Evolutionary conservation across 75 land plant species (phyloP), one percentile per base, ranked within the genome.

Genomic region (Selaginella tamariscina): DNA sequence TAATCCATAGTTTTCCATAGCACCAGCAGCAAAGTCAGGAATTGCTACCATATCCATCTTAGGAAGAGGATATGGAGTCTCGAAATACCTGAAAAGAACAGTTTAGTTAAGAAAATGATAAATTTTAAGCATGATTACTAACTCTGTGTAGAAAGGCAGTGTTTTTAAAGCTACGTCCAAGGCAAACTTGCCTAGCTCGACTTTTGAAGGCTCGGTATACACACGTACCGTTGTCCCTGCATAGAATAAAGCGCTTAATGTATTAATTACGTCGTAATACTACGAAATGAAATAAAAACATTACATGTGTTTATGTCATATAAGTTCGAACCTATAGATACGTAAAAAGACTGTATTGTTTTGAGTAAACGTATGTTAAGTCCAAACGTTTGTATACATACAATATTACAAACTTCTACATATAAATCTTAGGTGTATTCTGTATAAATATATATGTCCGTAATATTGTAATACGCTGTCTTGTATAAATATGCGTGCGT

Each of bases 141-240:
- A 93, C 98, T 81, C 70, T 49, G 80, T 80, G 73, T 91, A 95
- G 22, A 84, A 70, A 56, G 78, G 84, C 78, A 95, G 83, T 22
- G 88, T 83, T 71, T 80, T 79, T 0, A 88, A 71, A 57, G 97
- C 99, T 70, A 95, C 87, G 71, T 84, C 74, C 68, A 95, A 59
- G 13, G 97, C 96, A 76, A 95, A 95, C 60, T 84, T 95, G 29
- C 99, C 99, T 75, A 85, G 92, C 32, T 75, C 65, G 21, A 79
- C 74, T 72, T 91, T 95, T 28, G 92, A 91, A 75, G 79, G 77
- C 29, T 78, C 88, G 74, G 84, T 78, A 70, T 95, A 95, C 2
- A 95, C 99, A 54, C 97, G 83, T 54, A 90, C 87, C 68, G 78
- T 85, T 18, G 71, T 73, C 24, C 97, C 99, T 95, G 75, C 1